Base-by-base conservation (phyloP, 305 asterid genomes). In the Solanum hybrid region DNA sequence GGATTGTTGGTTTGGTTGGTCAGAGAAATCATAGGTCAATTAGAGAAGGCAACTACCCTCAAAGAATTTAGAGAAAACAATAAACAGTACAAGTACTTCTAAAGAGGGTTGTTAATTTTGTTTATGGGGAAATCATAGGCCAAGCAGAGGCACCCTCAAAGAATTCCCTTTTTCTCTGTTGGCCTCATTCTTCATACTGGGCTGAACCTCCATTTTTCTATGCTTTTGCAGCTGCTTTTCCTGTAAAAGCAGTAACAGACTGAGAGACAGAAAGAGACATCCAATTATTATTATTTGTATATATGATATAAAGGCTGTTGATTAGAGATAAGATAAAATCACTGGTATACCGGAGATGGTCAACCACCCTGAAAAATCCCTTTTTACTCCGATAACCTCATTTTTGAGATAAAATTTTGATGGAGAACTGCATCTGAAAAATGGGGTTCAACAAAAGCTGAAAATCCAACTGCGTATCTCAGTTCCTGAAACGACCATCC, bases 281-380 rank as follows among this genome's bases (percentile, higher is more conserved):
- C 78, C 35, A 72, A 72, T 27, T 13, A 72, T 27, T 72, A 72
- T 72, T 72, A 72, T 29, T 73, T 72, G 29, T 72, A 72, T 12
- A 72, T 72, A 72, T 71, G 34, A 71, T 11, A 11, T 26, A 71
- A 79, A 7, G 66, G 86, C 35, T 80, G 69, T 80, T 80, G 69
- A 26, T 38, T 80, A 80, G 8, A 80, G 26, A 5, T 26, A 42
- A 51, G 32, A 79, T 0, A 9, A 71, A 91, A 88, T 90, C 89
- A 90, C 38, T 5, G 89, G 90, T 73, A 24, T 20, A 17, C 66
- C 37, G 89, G 88, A 89, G 90, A 89, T 27, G 88, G 94, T 89
- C 92, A 90, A 91, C 93, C 89, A 89, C 90, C 92, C 93, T 90
- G 40, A 86, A 37, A 81, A 71, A 69, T n/a, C 34, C 38, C 0